Base-by-base conservation (phyloP, 257 asterid genomes). In the Solanum appendiculatum region DNA sequence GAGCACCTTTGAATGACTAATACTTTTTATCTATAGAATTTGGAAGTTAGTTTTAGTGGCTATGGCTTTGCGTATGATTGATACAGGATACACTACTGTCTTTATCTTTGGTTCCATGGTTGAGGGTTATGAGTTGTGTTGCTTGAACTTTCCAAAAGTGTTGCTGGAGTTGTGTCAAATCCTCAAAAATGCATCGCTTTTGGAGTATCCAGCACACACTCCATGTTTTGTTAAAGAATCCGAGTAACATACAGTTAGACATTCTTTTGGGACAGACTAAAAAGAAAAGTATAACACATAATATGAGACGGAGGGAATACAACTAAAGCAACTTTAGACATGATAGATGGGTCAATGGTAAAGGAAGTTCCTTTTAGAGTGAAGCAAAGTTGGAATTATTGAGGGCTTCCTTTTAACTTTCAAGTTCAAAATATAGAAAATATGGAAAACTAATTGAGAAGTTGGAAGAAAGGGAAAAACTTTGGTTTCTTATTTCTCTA, bases 381-480 rank as follows among this genome's bases (percentile, higher is more conserved):
- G 54, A 73, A 12, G 33, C 58, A 64, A 21, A 25, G 34, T 29
- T 66, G 75, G 56, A 25, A 51, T 80, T 88, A 21, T 60, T 12
- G 75, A 54, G 83, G 83, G 15, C 40, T 9, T 88, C 84, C 39
- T 42, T 51, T 66, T 72, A 85, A 77, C 78, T 82, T 51, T 85
- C 85, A 86, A 42, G n/a, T 69, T 31, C 87, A 54, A 20, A 54
- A 21, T 64, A 9, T 14, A 8, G 9, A 56, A 88, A 51, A 70
- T 80, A 78, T 66, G 85, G 86, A 54, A 84, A 87, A 90, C 82
- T 54, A 64, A 63, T 40, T 87, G 88, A 87, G 89, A 90, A 91
- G 89, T 86, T 91, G 91, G 90, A 86, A 88, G 86, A 89, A 86
- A 87, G 51, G 89, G 91, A 16, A 1, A 58, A 3, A 87, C 40